These are phyloP conservation scores for Mortierella alpina DNA, from an alignment of 192 early-diverging fungal species.

Conservation along the genomic window DNA sequence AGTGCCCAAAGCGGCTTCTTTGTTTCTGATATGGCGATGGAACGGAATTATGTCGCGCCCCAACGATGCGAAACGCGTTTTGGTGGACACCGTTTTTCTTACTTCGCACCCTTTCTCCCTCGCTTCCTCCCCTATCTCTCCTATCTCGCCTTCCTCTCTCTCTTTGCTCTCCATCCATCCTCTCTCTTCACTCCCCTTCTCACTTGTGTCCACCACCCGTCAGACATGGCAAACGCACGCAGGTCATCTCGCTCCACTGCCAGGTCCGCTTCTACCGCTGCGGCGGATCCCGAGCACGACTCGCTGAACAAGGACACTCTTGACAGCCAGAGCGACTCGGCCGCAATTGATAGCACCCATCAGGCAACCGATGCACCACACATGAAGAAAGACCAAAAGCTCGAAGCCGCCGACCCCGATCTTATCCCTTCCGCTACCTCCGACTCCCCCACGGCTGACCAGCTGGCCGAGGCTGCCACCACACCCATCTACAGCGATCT, in stretches of 20 bases:
- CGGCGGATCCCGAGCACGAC: background rate
- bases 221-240: slow-evolving; percentile 18
- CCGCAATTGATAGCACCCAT: slow-evolving; percentile 6
- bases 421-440: background rate
- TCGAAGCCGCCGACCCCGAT: slow-evolving; percentile 21
- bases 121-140: background rate
- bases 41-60: no score
- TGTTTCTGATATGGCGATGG: no score
- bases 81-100: slow-evolving; percentile 5
- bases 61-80: background rate
- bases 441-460: slow-evolving; percentile 1
- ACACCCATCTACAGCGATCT: slow-evolving; percentile 23
- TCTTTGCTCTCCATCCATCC: background rate
- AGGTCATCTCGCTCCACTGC: slow-evolving; percentile 15
- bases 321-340: background rate
- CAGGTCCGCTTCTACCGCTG: background rate
- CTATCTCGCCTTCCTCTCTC: slow-evolving; percentile 1
- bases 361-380: slow-evolving; percentile 5
- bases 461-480: slow-evolving; percentile 4
- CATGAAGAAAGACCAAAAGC: slow-evolving; percentile 27
- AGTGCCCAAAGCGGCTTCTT: no score
- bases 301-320: background rate
- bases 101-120: background rate
- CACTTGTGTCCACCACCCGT: background rate
- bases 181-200: background rate